A percentile compares a stretch with the other conserved stretches of the same genome.
Evolutionary conservation across 2,329 filamentous ascomycete species (phyloP).

Genomic region (Diaporthe australafricana): DNA sequence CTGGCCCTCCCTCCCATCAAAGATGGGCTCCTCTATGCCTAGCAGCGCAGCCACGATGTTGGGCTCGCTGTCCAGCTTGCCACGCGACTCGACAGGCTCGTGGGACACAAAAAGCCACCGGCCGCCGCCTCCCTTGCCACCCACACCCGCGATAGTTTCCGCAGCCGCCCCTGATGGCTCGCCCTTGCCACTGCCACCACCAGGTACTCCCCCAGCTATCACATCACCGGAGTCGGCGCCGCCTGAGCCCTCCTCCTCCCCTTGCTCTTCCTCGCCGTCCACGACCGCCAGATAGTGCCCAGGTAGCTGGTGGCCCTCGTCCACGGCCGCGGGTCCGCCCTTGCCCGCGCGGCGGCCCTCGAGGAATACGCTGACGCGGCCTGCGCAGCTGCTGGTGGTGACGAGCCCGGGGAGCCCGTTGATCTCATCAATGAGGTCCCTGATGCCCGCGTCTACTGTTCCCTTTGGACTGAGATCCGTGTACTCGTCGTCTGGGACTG

Average conservation of each 20-base stretch:
- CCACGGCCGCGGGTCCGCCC: slow-evolving; percentile 32
- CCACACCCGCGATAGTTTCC: slow-evolving; percentile 68
- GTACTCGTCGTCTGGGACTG: slow-evolving; percentile 77
- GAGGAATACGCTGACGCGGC: slow-evolving; percentile 86
- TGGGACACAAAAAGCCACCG: slow-evolving; percentile 92
- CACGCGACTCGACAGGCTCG: slow-evolving; percentile 66
- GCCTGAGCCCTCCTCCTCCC: slow-evolving; percentile 59
- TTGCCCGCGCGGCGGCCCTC: slow-evolving; percentile 72
- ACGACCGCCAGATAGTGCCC: slow-evolving; percentile 32
- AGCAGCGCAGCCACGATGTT: slow-evolving; percentile 48
- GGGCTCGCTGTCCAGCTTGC: slow-evolving; percentile 37
- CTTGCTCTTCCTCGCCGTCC: slow-evolving; percentile 33
- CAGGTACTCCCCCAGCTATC: slow-evolving; percentile 43
- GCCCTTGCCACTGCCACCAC: slow-evolving; percentile 21
- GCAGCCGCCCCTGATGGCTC: slow-evolving; percentile 39
- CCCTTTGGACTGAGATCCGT: slow-evolving; percentile 91
- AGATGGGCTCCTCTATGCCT: slow-evolving; percentile 49
- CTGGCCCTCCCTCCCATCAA: slow-evolving; percentile 37
- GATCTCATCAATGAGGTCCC: slow-evolving; percentile 80
- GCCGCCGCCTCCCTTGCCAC: slow-evolving; percentile 88
- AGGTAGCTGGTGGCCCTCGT: slow-evolving; percentile 38
- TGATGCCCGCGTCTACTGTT: slow-evolving; percentile 82
- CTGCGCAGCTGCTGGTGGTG: slow-evolving; percentile 94
- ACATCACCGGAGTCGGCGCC: slow-evolving; percentile 81
- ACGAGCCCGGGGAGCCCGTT: slow-evolving; percentile 81